Conservation (phyloP, 805 yeast species). For the Isabelozyma heimii region DNA sequence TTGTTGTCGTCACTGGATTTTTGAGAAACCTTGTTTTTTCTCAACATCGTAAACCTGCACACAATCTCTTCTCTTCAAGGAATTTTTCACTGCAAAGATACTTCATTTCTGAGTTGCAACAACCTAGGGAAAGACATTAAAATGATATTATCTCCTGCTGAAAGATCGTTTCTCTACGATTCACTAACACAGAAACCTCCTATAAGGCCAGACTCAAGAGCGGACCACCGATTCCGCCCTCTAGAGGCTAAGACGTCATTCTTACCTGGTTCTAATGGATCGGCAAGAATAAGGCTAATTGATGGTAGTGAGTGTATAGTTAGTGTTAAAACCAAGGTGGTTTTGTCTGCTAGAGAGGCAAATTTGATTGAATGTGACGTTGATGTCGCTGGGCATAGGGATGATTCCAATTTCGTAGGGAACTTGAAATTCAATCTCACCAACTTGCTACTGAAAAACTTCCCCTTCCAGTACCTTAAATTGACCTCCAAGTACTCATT, state of each 20-base stretch:
- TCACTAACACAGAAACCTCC: slow-evolving; percentile 61
- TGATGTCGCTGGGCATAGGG: slow-evolving; percentile 77
- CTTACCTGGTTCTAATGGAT: slow-evolving; percentile 87
- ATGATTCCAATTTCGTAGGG: slow-evolving; percentile 68
- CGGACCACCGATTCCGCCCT: slow-evolving; percentile 74
- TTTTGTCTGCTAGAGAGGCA: slow-evolving; percentile 35
- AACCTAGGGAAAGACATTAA: background rate
- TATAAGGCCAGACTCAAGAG: slow-evolving; percentile 84
- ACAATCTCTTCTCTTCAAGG: background rate
- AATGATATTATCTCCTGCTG: slow-evolving; percentile 75
- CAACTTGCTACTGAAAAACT: slow-evolving; percentile 48
- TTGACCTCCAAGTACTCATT: slow-evolving; percentile 74
- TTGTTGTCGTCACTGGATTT: background rate
- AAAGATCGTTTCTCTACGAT: slow-evolving; percentile 70
- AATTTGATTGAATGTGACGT: slow-evolving; percentile 72
- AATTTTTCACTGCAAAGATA: background rate
- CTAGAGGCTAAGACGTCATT: slow-evolving; percentile 78
- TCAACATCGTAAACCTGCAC: background rate
- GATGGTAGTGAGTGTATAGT: slow-evolving; percentile 95
- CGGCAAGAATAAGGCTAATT: slow-evolving; percentile 77
- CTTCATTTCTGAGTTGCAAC: background rate
- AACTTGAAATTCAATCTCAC: slow-evolving; percentile 63
- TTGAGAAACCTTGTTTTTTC: background rate
- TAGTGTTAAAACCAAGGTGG: slow-evolving; percentile 85
- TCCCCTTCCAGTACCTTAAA: slow-evolving; percentile 52